phyloP scores from a whole-genome alignment of 495 filamentous ascomycete species.

The Hyaloscypha hepaticicola region DNA sequence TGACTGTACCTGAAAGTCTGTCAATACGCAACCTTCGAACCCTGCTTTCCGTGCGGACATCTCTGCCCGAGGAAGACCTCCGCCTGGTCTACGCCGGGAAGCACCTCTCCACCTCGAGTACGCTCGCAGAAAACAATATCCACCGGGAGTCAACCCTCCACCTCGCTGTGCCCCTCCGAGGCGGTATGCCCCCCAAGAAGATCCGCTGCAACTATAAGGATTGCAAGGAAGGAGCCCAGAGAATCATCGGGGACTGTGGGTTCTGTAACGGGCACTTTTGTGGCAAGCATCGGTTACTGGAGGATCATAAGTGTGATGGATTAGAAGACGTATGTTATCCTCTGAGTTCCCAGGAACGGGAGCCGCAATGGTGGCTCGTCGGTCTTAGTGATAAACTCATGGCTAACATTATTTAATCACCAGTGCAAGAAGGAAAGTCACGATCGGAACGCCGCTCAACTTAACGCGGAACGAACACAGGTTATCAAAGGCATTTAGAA shows the following conservation, averaged over 20 bases:
- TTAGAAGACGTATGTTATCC: constrained; percentile 72
- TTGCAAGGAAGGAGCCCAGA: constrained; percentile 80
- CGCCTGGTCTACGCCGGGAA: constrained; percentile 50
- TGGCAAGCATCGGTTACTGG: constrained; percentile 87
- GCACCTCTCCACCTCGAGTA: constrained; percentile 38
- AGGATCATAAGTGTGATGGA: constrained; percentile 90
- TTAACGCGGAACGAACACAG: constrained; percentile 81
- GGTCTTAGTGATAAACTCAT: constrained; percentile 40
- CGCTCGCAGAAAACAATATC: constrained; percentile 42
- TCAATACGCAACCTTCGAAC: constrained; percentile 43
- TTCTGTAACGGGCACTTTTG: constrained; percentile 95
- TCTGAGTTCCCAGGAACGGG: background rate
- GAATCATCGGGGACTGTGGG: constrained; percentile 92
- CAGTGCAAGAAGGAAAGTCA: constrained; percentile 93
- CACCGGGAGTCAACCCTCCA: constrained; percentile 42
- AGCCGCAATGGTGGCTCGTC: constrained; percentile 47
- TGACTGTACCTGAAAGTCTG: constrained; percentile 42
- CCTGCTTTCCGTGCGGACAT: constrained; percentile 48
- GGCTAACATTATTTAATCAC: constrained; percentile 30
- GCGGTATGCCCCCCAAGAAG: constrained; percentile 70
- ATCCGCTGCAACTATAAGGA: constrained; percentile 83
- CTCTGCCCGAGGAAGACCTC: constrained; percentile 38
- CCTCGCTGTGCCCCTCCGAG: constrained; percentile 46
- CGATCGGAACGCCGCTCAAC: constrained; percentile 85
- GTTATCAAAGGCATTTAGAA: constrained; percentile 35